Conservation (phyloP, 495 filamentous ascomycete genomes). For the Hyaloscypha hepaticicola region DNA sequence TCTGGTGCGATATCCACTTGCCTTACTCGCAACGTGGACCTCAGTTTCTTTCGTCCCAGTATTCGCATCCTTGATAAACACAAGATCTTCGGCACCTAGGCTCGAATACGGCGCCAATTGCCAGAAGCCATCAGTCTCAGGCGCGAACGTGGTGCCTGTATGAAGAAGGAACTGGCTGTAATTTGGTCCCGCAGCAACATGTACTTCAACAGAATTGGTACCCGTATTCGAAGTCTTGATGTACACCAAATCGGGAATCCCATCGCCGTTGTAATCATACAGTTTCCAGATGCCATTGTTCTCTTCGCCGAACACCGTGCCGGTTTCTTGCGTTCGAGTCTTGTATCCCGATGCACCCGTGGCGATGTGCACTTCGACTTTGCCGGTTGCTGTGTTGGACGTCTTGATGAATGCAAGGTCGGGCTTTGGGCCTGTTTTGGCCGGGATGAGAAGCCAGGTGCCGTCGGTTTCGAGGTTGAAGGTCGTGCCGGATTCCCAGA, state of each 20-base stretch:
- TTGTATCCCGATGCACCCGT: neutral
- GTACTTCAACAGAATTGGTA: neutral
- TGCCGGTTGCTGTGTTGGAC: neutral
- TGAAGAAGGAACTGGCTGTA: neutral
- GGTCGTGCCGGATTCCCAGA: neutral
- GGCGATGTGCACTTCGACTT: neutral
- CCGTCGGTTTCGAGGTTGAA: neutral
- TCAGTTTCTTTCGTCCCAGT: neutral
- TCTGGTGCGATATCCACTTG: neutral
- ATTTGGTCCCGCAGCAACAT: neutral
- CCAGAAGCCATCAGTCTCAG: slow-evolving; percentile 1
- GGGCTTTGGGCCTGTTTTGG: neutral
- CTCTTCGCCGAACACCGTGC: neutral
- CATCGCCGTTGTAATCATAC: neutral
- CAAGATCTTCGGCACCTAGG: neutral
- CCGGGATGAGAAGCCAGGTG: neutral
- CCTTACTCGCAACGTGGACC: neutral
- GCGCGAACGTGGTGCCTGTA: slow-evolving; percentile 2
- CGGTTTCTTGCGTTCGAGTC: neutral
- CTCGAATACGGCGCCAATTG: neutral
- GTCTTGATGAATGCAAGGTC: neutral
- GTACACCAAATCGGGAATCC: neutral
- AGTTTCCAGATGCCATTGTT: neutral
- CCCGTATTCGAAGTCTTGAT: neutral
- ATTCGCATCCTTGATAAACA: slow-evolving; percentile 3